These are phyloP conservation scores for Ceratocystis colombiana DNA, from an alignment of 2,329 filamentous ascomycete species.

Conservation along the genomic window DNA sequence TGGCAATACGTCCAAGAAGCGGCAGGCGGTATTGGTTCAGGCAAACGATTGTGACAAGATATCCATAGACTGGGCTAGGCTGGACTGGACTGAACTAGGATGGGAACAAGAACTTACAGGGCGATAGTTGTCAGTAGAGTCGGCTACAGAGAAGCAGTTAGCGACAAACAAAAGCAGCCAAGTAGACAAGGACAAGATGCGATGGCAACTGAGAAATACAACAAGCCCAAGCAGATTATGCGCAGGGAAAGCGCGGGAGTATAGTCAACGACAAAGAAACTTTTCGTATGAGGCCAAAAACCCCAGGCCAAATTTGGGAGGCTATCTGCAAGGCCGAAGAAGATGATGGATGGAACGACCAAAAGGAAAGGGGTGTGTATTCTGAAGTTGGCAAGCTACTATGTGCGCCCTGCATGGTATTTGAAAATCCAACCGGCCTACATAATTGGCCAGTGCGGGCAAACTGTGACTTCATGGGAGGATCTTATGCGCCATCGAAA, in stretches of 20 bases:
- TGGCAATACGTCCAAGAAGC: background rate
- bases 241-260: background rate
- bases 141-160: conserved; percentile 44
- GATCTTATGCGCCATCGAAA: background rate
- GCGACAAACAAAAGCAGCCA: background rate
- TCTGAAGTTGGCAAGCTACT: background rate
- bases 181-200: background rate
- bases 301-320: background rate
- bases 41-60: background rate
- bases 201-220: background rate
- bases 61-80: too few relatives aligned
- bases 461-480: background rate
- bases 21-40: background rate
- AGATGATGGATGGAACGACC: background rate
- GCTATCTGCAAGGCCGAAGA: background rate
- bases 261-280: too few relatives aligned
- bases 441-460: background rate
- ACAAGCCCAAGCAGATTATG: background rate
- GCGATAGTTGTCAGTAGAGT: conserved; percentile 52
- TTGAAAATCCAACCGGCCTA: background rate
- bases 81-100: too few relatives aligned
- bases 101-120: conserved; percentile 41
- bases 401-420: background rate
- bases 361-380: background rate
- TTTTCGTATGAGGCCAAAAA: background rate